A percentile compares a stretch with the other conserved stretches of the same genome.
Conservation (phyloP, 768 basidiomycete genomes). For the Pulveroboletus sp. region DNA sequence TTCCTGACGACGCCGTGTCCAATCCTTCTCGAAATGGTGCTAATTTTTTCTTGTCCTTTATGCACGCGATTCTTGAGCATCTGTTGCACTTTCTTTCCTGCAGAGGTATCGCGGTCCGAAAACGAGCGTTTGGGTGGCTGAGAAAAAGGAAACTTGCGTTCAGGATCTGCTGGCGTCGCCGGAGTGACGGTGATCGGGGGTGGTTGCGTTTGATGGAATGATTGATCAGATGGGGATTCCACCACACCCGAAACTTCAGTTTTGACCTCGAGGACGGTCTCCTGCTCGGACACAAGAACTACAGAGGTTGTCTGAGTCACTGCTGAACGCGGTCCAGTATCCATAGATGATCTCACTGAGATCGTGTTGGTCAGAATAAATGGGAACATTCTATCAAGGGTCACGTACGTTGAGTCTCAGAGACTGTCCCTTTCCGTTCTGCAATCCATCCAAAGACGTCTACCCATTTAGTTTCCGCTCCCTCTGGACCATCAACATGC, state of each 20-base stretch:
- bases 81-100: slow-evolving; percentile 70
- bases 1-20: slow-evolving; percentile 63
- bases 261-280: slow-evolving; percentile 12
- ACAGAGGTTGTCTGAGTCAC: slow-evolving; percentile 18
- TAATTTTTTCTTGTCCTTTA: slow-evolving; percentile 67
- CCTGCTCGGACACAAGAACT: slow-evolving; percentile 14
- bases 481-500: slow-evolving; percentile 79
- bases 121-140: slow-evolving; percentile 24
- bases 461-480: slow-evolving; percentile 74
- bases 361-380: background rate
- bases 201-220: background rate
- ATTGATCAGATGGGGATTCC: slow-evolving; percentile 3
- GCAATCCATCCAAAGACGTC: slow-evolving; percentile 87
- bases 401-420: slow-evolving; percentile 27
- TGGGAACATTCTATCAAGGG: background rate
- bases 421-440: slow-evolving; percentile 41
- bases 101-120: slow-evolving; percentile 44
- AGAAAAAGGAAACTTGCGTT: slow-evolving; percentile 15
- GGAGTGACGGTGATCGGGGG: slow-evolving; percentile 58
- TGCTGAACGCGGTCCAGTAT: slow-evolving; percentile 28
- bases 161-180: slow-evolving; percentile 47
- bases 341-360: slow-evolving; percentile 29
- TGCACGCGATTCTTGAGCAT: slow-evolving; percentile 73
- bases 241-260: background rate
- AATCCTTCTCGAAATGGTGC: slow-evolving; percentile 73